Evolutionary conservation across 2,329 filamentous ascomycete species (phyloP), one percentile per base, ranked within the genome.

Genomic region (Aspergillus sojae): DNA sequence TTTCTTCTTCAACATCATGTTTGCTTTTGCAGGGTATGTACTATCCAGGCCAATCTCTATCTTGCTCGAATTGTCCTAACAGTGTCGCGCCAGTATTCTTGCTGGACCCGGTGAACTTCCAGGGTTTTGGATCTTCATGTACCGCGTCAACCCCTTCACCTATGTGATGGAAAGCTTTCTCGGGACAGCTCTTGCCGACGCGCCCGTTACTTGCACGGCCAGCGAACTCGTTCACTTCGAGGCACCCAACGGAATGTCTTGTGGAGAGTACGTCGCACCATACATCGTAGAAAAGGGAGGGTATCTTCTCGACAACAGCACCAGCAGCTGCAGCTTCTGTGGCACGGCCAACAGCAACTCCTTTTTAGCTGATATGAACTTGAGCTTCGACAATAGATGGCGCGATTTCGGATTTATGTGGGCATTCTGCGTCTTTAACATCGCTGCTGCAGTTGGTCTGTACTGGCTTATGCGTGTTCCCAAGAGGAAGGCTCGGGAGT

Each of bases 351-450:
- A 39, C 5, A 56, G 60, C 11, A 57, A 65, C 32, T 23, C 56
- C 19, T 65, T 52, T 11, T 45, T 62, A 19, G 32, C 12, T 2
- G 34, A 9, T 2, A 39, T 59, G 10, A 56, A 45, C 34, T 43
- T 58, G 4, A 19, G 32, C 21, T 61, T 43, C 19, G 21, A 16
- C 19, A 12, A 43, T 2, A 34, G 57, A 9, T 65, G 63, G 63
- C 41, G 60, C 2, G 54, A 65, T 23, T 60, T 62, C 9, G 63
- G 63, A 0, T 53, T 65, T 11, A 34, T 65, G 48, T 59, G 56
- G 52, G 65, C 73, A 32, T 76, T 75, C 65, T 71, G 75, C 2
- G 68, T 71, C 4, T 70, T 77, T 2, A 62, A 66, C 12, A 69
- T 69, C 52, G 60, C 71, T 2, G 62, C 66, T 12, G 65, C 67